A percentile compares a stretch with the other conserved stretches of the same genome.
phyloP scores from a whole-genome alignment of 1,284 basidiomycete genomes.

The Macrocystidia cucumis region DNA sequence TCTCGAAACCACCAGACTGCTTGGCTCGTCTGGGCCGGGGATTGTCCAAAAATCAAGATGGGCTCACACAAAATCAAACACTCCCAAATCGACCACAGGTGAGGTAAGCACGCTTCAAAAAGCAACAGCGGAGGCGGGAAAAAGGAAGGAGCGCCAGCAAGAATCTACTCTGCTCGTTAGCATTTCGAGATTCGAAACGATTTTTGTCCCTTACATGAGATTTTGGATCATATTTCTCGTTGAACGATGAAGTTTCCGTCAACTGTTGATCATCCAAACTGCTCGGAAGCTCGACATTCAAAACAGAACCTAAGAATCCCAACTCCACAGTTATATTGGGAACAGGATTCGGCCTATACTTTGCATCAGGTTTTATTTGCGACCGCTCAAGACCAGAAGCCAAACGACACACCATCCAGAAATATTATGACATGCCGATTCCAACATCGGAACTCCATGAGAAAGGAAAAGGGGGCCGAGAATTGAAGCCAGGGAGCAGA shows the following conservation, averaged over 20 bases:
- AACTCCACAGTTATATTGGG: conserved; percentile 65
- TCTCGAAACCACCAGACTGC: conserved; percentile 90
- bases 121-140: conserved; percentile 63
- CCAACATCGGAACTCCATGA: conserved; percentile 75
- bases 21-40: conserved; percentile 76
- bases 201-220: conserved; percentile 30
- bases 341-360: conserved; percentile 65
- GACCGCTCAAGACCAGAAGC: conserved; percentile 8
- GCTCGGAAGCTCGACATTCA: conserved; percentile 68
- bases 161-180: conserved; percentile 39
- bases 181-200: conserved; percentile 2
- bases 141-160: conserved; percentile 71
- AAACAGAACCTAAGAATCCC: conserved; percentile 72
- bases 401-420: conserved; percentile 63
- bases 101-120: conserved; percentile 69
- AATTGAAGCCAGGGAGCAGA: conserved; percentile 58
- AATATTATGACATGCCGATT: conserved; percentile 82
- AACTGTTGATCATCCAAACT: conserved; percentile 68
- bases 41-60: conserved; percentile 77
- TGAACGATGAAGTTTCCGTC: conserved; percentile 38
- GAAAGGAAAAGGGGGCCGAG: conserved; percentile 74
- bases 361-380: too few species aligned
- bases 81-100: conserved; percentile 94
- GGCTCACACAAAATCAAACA: conserved; percentile 86
- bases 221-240: conserved; percentile 37